phyloP scores from a whole-genome alignment of 2,329 filamentous ascomycete genomes.

The Elsinoe fawcettii region DNA sequence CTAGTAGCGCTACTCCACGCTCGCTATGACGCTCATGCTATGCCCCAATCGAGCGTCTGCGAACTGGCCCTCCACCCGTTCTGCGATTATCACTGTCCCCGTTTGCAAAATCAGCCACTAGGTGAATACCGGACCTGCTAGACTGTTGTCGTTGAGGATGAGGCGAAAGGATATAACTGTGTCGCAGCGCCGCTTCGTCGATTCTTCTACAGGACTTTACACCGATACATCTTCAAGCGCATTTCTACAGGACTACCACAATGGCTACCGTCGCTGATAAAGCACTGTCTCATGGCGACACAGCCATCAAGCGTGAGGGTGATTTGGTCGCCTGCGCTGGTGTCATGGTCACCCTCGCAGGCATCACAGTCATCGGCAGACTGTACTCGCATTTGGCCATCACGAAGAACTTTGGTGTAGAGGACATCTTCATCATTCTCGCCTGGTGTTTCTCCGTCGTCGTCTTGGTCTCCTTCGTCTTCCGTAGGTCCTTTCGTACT shows the following conservation, averaged over 20 bases:
- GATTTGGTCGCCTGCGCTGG: background rate
- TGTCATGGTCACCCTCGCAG: background rate
- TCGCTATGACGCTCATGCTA: background rate
- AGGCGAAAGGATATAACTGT: background rate
- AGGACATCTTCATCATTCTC: conserved; percentile 11
- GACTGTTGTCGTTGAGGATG: background rate
- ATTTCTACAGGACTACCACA: background rate
- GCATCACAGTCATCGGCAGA: background rate
- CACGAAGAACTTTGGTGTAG: conserved; percentile 7
- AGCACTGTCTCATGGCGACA: background rate
- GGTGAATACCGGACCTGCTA: background rate
- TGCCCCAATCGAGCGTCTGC: conserved; percentile 3
- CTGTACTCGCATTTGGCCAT: conserved; percentile 12
- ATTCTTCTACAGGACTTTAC: background rate
- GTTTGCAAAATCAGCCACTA: background rate
- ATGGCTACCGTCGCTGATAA: background rate
- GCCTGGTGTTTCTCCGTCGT: conserved; percentile 1
- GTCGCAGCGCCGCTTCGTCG: background rate
- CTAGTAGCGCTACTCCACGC: background rate
- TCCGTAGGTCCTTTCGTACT: background rate
- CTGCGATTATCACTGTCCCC: background rate
- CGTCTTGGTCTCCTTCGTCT: conserved; percentile 1
- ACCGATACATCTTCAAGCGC: background rate
- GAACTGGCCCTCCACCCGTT: background rate
- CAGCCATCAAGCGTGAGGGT: background rate